Conservation (phyloP, 1,284 basidiomycete genomes). For the Mycena citricolor region DNA sequence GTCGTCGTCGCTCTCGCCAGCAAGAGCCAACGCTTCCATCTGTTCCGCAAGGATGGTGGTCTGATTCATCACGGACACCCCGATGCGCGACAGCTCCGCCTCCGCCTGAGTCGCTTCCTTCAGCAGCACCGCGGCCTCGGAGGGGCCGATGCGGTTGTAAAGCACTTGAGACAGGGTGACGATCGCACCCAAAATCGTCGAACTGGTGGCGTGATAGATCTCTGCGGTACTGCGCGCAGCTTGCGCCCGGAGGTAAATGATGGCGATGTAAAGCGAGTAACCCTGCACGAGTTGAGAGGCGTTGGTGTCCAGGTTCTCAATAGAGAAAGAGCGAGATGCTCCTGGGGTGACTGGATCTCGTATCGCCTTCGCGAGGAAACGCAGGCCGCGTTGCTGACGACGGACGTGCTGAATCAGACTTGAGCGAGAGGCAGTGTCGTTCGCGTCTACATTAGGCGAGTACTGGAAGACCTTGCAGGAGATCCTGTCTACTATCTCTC, state of each 20-base stretch:
- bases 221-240: slow-evolving; percentile 13
- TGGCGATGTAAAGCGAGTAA: slow-evolving; percentile 16
- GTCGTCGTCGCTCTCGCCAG: slow-evolving; percentile 2
- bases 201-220: slow-evolving; percentile 18
- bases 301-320: slow-evolving; percentile 6
- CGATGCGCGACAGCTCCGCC: slow-evolving; percentile 11
- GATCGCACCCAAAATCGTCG: slow-evolving; percentile 13
- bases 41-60: slow-evolving; percentile 3
- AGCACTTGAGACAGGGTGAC: slow-evolving; percentile 16
- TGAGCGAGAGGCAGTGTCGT: not conserved
- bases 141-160: slow-evolving; percentile 15
- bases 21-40: slow-evolving; percentile 2
- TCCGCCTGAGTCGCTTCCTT: slow-evolving; percentile 15
- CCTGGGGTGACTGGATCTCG: slow-evolving; percentile 8
- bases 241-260: slow-evolving; percentile 15
- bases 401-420: slow-evolving; percentile 16
- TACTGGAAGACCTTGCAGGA: slow-evolving; percentile 17
- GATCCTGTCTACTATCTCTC: slow-evolving; percentile 17
- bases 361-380: slow-evolving; percentile 5
- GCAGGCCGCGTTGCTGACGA: slow-evolving; percentile 5
- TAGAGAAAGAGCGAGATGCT: slow-evolving; percentile 4
- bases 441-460: not conserved
- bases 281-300: slow-evolving; percentile 17
- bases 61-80: slow-evolving; percentile 11
- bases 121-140: slow-evolving; percentile 11